These are phyloP conservation scores for Pyrus betulifolia DNA, from an alignment of 306 rosid genomes.

Conservation along the genomic window DNA sequence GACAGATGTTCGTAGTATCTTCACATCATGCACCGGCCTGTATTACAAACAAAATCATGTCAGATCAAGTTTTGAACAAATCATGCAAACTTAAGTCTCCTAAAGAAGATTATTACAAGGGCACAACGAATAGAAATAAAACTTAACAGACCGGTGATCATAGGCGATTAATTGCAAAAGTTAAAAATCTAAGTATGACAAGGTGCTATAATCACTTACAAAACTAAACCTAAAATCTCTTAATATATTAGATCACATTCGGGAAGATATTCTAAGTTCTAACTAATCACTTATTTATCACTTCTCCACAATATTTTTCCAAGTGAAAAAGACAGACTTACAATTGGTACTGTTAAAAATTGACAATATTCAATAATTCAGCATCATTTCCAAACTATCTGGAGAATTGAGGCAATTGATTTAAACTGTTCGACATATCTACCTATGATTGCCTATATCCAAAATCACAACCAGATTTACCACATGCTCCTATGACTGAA, in stretches of 20 bases:
- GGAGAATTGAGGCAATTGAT: not conserved
- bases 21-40: constrained; percentile 97
- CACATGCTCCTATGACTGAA: not conserved
- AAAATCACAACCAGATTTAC: too few relatives aligned
- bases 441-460: not conserved
- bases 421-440: not conserved
- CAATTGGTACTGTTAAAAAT: not conserved
- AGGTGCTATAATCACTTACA: not conserved
- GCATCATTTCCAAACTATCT: not conserved
- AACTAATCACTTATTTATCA: not conserved
- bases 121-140: too few relatives aligned
- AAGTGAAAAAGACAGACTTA: not conserved
- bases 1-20: constrained; percentile 69
- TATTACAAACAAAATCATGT: constrained; percentile 1
- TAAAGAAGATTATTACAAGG: not conserved
- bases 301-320: not conserved
- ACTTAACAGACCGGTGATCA: not conserved
- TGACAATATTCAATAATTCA: not conserved
- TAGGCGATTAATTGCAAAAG: not conserved
- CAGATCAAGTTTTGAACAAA: not conserved
- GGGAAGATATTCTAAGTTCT: not conserved
- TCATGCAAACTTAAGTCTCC: not conserved
- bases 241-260: not conserved
- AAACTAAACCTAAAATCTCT: not conserved
- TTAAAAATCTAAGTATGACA: not conserved